These are phyloP conservation scores for Naganishia friedmannii DNA, from an alignment of 768 basidiomycete species.

Conservation along the genomic window DNA sequence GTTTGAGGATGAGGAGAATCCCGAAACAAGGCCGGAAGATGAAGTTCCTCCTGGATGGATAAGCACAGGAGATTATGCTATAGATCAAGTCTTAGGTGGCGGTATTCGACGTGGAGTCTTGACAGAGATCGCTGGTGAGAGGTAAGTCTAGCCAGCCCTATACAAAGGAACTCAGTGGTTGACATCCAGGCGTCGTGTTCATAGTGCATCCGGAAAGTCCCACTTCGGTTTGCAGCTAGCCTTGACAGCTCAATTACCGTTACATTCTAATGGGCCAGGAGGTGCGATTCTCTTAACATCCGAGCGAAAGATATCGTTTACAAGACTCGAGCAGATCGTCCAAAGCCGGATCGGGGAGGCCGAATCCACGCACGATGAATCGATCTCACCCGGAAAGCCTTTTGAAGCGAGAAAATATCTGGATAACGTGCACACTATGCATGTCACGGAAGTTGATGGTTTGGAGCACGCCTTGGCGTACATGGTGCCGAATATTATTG, in stretches of 20 bases:
- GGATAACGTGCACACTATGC: constrained; percentile 59
- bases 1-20: constrained; percentile 52
- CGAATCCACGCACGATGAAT: neutral
- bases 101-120: constrained; percentile 75
- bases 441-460: constrained; percentile 51
- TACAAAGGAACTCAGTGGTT: neutral
- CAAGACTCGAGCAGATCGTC: constrained; percentile 44
- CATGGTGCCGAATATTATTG: constrained; percentile 49
- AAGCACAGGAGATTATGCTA: constrained; percentile 68
- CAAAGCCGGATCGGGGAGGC: constrained; percentile 30
- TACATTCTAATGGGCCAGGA: constrained; percentile 51
- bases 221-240: constrained; percentile 84
- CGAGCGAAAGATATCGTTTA: constrained; percentile 46
- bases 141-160: constrained; percentile 56
- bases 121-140: constrained; percentile 86
- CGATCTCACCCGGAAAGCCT: neutral
- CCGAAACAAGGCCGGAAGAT: neutral
- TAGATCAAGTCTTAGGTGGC: constrained; percentile 73
- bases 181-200: neutral
- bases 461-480: constrained; percentile 53
- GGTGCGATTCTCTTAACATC: constrained; percentile 45
- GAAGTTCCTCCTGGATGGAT: constrained; percentile 51
- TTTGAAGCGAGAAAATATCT: constrained; percentile 27
- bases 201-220: constrained; percentile 89
- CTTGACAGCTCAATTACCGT: constrained; percentile 70